These are phyloP conservation scores for Microstroma glucosiphilum DNA, from an alignment of 1,284 basidiomycete genomes.

Conservation along the genomic window DNA sequence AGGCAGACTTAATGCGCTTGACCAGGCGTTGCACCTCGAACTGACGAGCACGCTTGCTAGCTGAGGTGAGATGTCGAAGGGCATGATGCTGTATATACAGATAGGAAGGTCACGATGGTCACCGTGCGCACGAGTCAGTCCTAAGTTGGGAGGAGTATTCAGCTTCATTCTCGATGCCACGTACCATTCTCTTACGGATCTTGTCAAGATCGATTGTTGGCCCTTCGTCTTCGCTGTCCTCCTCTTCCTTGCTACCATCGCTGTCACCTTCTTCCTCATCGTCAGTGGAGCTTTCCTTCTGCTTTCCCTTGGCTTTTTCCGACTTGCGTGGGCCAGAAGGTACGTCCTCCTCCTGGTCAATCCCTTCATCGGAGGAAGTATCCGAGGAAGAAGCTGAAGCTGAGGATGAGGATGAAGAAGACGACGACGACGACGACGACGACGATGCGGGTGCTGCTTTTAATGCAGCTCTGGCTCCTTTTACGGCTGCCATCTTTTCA, in stretches of 20 bases:
- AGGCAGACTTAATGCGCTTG: constrained; percentile 64
- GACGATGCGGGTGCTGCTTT: too few relatives aligned
- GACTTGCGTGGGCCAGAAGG: neutral
- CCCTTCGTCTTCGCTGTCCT: constrained; percentile 1
- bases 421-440: too few relatives aligned
- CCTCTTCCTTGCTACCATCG: neutral
- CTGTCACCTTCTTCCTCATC: neutral
- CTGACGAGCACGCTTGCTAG: constrained; percentile 71
- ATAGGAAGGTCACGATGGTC: constrained; percentile 5
- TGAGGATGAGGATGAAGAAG: too few relatives aligned
- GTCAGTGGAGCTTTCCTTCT: neutral
- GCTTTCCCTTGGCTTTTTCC: constrained; percentile 1
- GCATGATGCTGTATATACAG: constrained; percentile 62
- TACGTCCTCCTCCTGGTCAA: too few relatives aligned
- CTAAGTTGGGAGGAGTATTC: neutral
- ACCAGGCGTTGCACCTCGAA: constrained; percentile 77
- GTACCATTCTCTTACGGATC: constrained; percentile 13
- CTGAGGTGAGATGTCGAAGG: constrained; percentile 63
- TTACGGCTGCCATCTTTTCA: too few relatives aligned
- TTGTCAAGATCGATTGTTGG: constrained; percentile 7
- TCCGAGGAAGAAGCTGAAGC: too few relatives aligned
- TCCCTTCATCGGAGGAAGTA: too few relatives aligned
- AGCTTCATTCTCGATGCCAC: neutral
- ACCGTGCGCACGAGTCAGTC: neutral
- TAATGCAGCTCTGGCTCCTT: too few relatives aligned